These are phyloP conservation scores for Tylopilus plumbeoviolaceoides DNA, from an alignment of 768 basidiomycete genomes.

Conservation along the genomic window DNA sequence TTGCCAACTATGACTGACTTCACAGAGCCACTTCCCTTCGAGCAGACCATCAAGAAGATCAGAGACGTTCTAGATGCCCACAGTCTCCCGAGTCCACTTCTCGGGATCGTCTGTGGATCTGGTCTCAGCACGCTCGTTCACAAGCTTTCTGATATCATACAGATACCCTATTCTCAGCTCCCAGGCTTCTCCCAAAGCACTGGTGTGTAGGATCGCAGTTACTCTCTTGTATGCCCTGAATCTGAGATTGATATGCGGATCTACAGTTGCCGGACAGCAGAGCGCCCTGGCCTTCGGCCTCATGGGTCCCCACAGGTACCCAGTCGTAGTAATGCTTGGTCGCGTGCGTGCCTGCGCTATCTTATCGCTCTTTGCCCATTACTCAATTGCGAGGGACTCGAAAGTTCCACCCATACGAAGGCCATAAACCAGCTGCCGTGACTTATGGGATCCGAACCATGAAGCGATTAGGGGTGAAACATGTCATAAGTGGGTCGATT, in stretches of 20 bases:
- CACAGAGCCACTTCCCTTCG: constrained; percentile 22
- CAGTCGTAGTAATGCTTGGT: constrained; percentile 89
- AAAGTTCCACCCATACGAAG: constrained; percentile 86
- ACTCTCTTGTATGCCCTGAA: background rate
- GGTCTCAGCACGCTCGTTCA: constrained; percentile 75
- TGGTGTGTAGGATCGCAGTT: constrained; percentile 40
- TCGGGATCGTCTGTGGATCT: constrained; percentile 86
- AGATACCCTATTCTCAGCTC: constrained; percentile 63
- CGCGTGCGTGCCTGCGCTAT: constrained; percentile 45
- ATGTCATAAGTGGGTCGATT: constrained; percentile 62
- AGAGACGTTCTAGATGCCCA: constrained; percentile 21
- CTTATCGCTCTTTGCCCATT: background rate
- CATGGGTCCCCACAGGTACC: constrained; percentile 61
- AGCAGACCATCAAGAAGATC: constrained; percentile 28
- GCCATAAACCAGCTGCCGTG: constrained; percentile 63
- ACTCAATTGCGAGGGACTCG: constrained; percentile 6
- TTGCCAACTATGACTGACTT: constrained; percentile 10
- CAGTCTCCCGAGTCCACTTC: constrained; percentile 49
- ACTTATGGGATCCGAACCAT: constrained; percentile 78
- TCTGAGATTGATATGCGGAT: background rate
- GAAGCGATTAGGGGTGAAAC: constrained; percentile 70
- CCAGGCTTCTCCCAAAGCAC: constrained; percentile 77
- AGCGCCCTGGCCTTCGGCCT: constrained; percentile 78
- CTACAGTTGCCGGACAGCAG: constrained; percentile 73
- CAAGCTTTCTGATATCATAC: constrained; percentile 50